Percentiles rank a stretch among this genome's conserved stretches.
Conservation (phyloP, 192 early-diverging fungal species). For the Mortierella antarctica region DNA sequence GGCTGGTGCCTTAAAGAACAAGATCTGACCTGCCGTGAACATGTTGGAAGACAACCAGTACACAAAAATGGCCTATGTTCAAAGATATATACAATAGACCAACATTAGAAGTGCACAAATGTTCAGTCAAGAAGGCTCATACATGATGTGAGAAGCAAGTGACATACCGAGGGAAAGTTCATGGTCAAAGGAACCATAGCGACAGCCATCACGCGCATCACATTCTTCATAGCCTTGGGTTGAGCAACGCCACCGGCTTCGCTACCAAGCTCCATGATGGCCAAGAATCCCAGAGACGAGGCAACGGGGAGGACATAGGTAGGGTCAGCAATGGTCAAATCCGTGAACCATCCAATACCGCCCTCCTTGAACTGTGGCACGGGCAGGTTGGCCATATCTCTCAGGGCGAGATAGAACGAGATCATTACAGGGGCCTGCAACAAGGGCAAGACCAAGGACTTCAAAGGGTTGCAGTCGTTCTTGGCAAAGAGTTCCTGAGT, state of each 20-base stretch:
- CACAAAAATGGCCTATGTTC: conserved; percentile 76
- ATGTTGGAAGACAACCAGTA: conserved; percentile 88
- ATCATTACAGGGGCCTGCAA: conserved; percentile 88
- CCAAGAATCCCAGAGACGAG: conserved; percentile 75
- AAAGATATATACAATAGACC: conserved; percentile 7
- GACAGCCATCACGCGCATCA: conserved; percentile 57
- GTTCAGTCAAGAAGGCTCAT: background rate
- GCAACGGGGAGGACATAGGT: conserved; percentile 84
- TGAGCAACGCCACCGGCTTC: conserved; percentile 40
- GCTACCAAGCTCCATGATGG: conserved; percentile 72
- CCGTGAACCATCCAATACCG: conserved; percentile 86
- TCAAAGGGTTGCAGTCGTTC: conserved; percentile 72
- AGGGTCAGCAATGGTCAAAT: conserved; percentile 86
- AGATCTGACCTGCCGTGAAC: conserved; percentile 76
- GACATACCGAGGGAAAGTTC: conserved; percentile 51
- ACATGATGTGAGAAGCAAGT: background rate
- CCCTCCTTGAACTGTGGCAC: conserved; percentile 85
- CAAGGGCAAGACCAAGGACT: conserved; percentile 68
- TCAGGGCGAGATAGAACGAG: conserved; percentile 84
- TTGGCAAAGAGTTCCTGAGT: conserved; percentile 75
- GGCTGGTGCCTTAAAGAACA: conserved; percentile 66
- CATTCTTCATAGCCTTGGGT: conserved; percentile 43
- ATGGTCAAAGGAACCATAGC: conserved; percentile 52
- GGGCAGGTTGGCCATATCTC: conserved; percentile 81
- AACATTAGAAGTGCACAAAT: background rate